Percentiles rank a stretch among this genome's conserved stretches.
phyloP scores from a whole-genome alignment of 2,329 filamentous ascomycete genomes.

The Aspergillus sclerotialis region DNA sequence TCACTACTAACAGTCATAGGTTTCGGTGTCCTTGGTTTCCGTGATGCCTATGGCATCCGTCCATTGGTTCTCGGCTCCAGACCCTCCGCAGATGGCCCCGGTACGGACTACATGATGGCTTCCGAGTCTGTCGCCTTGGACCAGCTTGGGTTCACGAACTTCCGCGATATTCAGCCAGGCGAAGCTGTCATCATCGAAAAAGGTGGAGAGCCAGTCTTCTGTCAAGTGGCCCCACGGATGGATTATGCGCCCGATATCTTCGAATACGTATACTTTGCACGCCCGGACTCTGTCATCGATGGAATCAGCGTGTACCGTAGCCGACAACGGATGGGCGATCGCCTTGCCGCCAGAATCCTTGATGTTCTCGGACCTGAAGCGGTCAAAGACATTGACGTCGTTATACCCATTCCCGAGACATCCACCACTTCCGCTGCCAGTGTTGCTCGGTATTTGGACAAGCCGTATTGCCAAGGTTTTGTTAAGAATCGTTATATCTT shows the following conservation, averaged over 20 bases:
- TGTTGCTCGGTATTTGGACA: slow-evolving; percentile 66
- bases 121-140: slow-evolving; percentile 79
- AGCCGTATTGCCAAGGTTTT: slow-evolving; percentile 73
- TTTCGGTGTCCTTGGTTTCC: slow-evolving; percentile 74
- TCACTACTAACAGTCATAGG: slow-evolving; percentile 33
- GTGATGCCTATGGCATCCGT: slow-evolving; percentile 74
- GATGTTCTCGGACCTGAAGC: slow-evolving; percentile 60
- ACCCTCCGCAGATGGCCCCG: slow-evolving; percentile 56
- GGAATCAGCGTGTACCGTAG: slow-evolving; percentile 81
- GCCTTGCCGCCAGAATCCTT: slow-evolving; percentile 67
- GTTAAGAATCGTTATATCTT: slow-evolving; percentile 88
- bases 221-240: slow-evolving; percentile 61
- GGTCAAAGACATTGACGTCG: slow-evolving; percentile 67
- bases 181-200: slow-evolving; percentile 82
- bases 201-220: slow-evolving; percentile 64
- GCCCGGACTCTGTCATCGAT: slow-evolving; percentile 76
- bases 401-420: slow-evolving; percentile 80
- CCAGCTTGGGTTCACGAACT: slow-evolving; percentile 71
- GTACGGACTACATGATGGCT: slow-evolving; percentile 81
- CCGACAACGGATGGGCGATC: slow-evolving; percentile 78
- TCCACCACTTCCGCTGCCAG: slow-evolving; percentile 72
- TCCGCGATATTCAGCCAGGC: slow-evolving; percentile 72
- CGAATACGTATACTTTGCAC: slow-evolving; percentile 80
- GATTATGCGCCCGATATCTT: slow-evolving; percentile 80
- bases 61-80: slow-evolving; percentile 73